Percentiles rank a stretch among this genome's conserved stretches.
Evolutionary conservation across 257 asterid genomes (phyloP).

Genomic region (Misopates orontium): DNA sequence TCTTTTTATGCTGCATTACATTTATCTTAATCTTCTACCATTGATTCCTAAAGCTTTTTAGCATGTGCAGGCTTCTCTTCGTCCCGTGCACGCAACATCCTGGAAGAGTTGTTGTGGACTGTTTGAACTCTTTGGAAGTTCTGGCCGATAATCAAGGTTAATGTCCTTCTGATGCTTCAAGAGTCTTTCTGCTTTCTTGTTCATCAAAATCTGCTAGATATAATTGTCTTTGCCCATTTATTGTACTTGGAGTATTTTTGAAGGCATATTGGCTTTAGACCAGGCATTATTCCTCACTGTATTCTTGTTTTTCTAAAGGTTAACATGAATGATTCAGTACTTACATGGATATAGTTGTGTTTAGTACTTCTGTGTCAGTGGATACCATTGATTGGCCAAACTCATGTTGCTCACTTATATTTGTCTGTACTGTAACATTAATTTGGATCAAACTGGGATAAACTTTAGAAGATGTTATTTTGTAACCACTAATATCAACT

Average conservation of each 20-base stretch:
- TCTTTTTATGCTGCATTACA: background rate
- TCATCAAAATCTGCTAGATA: background rate
- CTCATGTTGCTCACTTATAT: background rate
- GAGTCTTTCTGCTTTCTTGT: background rate
- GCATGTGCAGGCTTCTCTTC: conserved; percentile 40
- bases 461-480: too few relatives aligned
- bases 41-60: conserved; percentile 20
- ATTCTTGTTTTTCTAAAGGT: background rate
- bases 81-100: conserved; percentile 37
- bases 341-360: background rate
- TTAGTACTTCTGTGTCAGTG: background rate
- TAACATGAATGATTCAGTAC: background rate
- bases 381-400: background rate
- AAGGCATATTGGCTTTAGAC: too few relatives aligned
- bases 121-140: conserved; percentile 57
- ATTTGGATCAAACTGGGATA: background rate
- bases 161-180: background rate
- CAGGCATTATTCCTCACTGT: too few relatives aligned
- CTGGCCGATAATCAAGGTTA: conserved; percentile 44
- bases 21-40: background rate
- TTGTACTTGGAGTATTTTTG: background rate
- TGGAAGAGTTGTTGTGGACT: conserved; percentile 83
- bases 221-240: background rate
- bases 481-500: too few relatives aligned
- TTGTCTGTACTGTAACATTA: background rate